Evolutionary conservation across 192 early-diverging fungal genomes (phyloP), one percentile per base, ranked within the genome.

Genomic region (Thamnidium elegans): DNA sequence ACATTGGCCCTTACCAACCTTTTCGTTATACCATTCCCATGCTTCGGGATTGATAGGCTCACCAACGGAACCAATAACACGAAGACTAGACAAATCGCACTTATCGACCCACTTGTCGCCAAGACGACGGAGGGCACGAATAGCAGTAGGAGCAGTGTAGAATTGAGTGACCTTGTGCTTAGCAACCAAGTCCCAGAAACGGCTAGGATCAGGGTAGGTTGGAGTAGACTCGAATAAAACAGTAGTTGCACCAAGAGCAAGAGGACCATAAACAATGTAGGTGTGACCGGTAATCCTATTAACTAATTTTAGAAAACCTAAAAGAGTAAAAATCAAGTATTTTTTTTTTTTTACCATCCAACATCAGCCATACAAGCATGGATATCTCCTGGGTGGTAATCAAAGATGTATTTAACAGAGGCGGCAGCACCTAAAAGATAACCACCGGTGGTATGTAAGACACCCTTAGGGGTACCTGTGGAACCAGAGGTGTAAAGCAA

Each of bases 41-140:
- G 96, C 94, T 67, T 97, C 94, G 45, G 94, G 93, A 75, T 97
- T 95, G 78, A 98, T 98, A 54, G 96, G 96, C 77, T 98, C 96
- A 58, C 96, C 96, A 11, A 98, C 96, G 15, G 92, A 90, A 47
- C 94, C 96, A 31, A 98, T 87, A 34, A 97, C 88, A 64, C 94
- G 87, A 56, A 98, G 86, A 15, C 87, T 84, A 31, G 85, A 86
- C 55, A 98, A 80, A 50, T 92, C 88, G 79, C 90, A 89, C 34
- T 81, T 80, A 54, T 84, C 81, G 30, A 98, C 85, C 77, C 80
- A 83, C 7, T 87, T 74, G 58, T 94, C 86, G 69, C 94, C 94
- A 20, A 92, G 74, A 43, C 94, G 86, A 50, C 94, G 89, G 62
- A 98, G 83, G n/a, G 95, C 92, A 51, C 96, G 90, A 70, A 98